Evolutionary conservation across 768 basidiomycete genomes (phyloP).

Genomic region (Tubosaeta sp.): DNA sequence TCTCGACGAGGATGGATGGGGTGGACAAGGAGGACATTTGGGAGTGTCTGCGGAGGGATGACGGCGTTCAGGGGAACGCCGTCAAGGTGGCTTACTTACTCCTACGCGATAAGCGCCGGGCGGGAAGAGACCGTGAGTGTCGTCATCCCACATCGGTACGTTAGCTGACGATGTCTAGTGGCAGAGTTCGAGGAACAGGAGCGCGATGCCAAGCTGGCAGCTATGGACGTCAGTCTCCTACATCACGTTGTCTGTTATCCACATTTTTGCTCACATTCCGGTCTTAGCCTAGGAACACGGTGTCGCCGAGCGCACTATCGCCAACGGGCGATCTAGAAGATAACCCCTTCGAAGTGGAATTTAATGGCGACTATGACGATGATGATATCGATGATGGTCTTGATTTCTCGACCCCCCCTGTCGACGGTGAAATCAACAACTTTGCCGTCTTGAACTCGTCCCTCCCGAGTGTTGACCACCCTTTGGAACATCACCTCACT

Average conservation of each 20-base stretch:
- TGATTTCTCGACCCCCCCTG: constrained; percentile 43
- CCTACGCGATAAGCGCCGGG: constrained; percentile 79
- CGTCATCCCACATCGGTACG: background rate
- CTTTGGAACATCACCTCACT: constrained; percentile 64
- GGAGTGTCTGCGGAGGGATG: constrained; percentile 78
- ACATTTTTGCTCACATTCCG: constrained; percentile 4
- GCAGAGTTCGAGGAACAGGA: constrained; percentile 83
- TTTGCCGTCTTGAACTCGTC: constrained; percentile 91
- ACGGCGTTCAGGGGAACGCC: constrained; percentile 83
- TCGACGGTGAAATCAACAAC: constrained; percentile 44
- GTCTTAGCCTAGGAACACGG: constrained; percentile 59
- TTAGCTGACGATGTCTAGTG: constrained; percentile 39
- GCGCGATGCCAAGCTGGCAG: constrained; percentile 72
- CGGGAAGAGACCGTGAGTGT: constrained; percentile 78
- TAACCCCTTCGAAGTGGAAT: constrained; percentile 80
- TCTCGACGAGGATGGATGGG: constrained; percentile 65
- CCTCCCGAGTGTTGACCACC: constrained; percentile 65
- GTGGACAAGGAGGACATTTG: constrained; percentile 83
- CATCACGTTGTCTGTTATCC: constrained; percentile 16
- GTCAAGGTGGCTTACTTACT: constrained; percentile 97
- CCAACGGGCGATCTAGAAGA: constrained; percentile 63
- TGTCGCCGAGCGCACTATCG: constrained; percentile 65
- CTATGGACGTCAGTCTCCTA: constrained; percentile 65
- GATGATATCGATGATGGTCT: constrained; percentile 57
- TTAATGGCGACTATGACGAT: constrained; percentile 39